Conservation (phyloP, 352 stramenopile species). For the Thraustochytrium striatum region DNA sequence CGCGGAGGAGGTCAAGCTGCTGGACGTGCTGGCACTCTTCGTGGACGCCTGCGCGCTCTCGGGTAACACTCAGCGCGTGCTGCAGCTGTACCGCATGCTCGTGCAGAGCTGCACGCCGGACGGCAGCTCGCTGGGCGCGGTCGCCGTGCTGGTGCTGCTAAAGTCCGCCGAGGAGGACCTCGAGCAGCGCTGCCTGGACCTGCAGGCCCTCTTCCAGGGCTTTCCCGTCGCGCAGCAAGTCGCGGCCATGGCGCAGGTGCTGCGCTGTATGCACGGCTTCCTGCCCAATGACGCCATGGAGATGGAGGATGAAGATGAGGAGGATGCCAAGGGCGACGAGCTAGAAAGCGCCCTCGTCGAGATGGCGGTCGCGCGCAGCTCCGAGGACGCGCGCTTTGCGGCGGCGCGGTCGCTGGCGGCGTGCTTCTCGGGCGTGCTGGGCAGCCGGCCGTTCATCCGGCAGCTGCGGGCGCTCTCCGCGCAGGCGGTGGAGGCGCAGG, state of each 20-base stretch:
- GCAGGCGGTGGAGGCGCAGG: neutral
- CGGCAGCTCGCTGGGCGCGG: neutral
- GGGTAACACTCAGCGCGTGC: neutral
- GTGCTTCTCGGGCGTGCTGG: constrained; percentile 9
- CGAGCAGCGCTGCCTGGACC: constrained; percentile 12
- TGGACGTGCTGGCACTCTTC: constrained; percentile 18
- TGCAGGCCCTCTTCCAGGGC: neutral
- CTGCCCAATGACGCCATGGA: neutral
- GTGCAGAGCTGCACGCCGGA: constrained; percentile 20
- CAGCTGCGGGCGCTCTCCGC: neutral
- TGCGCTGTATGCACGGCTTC: constrained; percentile 3
- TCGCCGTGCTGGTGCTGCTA: neutral
- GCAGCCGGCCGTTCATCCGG: constrained; percentile 23
- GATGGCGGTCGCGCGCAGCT: neutral
- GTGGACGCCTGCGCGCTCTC: neutral
- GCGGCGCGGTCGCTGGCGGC: neutral
- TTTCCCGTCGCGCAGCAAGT: constrained; percentile 28
- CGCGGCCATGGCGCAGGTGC: neutral
- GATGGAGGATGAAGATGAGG: constrained; percentile 17
- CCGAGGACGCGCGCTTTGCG: neutral
- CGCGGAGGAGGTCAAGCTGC: neutral
- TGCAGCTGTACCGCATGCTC: constrained; percentile 16
- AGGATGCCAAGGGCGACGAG: neutral
- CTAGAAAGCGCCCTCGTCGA: neutral
- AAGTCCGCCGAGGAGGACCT: neutral